Evolutionary conservation across 305 asterid species (phyloP).

Genomic region (Fraxinus velutina): DNA sequence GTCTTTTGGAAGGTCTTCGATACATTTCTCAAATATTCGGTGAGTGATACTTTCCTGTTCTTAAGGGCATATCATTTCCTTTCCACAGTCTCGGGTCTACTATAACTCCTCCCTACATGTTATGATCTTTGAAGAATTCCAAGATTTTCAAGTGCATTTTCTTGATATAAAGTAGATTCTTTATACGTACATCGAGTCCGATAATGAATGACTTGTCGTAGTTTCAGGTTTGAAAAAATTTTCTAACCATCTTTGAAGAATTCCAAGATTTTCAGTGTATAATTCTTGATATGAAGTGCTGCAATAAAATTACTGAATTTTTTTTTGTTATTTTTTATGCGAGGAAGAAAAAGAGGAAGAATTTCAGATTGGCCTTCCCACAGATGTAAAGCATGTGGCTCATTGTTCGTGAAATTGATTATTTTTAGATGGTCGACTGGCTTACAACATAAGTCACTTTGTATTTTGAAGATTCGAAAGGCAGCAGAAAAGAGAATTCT

Average conservation of each 20-base stretch:
- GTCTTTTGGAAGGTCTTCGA: constrained; percentile 73
- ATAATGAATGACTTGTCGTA: background rate
- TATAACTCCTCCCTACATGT: background rate
- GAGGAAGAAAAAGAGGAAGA: constrained; percentile 61
- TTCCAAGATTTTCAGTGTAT: background rate
- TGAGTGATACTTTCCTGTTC: constrained; percentile 16
- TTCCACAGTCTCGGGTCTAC: background rate
- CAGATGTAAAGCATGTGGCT: constrained; percentile 90
- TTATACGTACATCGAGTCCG: background rate
- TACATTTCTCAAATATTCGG: constrained; percentile 84
- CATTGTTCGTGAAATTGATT: constrained; percentile 19
- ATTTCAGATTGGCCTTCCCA: constrained; percentile 70
- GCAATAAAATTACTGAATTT: background rate
- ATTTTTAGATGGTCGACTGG: background rate
- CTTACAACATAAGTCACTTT: background rate
- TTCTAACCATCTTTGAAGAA: background rate
- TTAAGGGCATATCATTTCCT: too few relatives aligned
- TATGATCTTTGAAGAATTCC: background rate
- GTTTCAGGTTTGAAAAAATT: background rate
- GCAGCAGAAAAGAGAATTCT: constrained; percentile 23
- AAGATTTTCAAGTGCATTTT: background rate
- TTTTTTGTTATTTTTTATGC: constrained; percentile 16
- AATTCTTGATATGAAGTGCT: background rate
- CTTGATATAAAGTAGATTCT: background rate
- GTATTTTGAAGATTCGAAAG: constrained; percentile 34